Evolutionary conservation across 306 rosid genomes (phyloP).

Genomic region (Begonia peltatifolia): DNA sequence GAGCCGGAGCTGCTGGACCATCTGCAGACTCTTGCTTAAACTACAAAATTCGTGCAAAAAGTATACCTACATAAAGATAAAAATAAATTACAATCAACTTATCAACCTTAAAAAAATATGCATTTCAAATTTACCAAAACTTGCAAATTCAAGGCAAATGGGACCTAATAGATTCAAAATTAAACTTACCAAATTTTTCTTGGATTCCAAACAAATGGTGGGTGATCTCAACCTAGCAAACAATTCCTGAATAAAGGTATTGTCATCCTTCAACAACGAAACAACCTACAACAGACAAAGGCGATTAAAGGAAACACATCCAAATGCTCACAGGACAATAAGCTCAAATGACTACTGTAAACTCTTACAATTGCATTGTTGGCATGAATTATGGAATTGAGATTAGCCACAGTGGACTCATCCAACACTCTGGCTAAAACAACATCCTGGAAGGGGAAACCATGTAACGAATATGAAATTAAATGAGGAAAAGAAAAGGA

Average conservation of each 20-base stretch:
- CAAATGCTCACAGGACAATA: background rate
- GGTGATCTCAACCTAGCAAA: slow-evolving; percentile 66
- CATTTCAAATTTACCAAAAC: too few species aligned
- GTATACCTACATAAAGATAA: slow-evolving; percentile 33
- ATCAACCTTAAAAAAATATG: too few species aligned
- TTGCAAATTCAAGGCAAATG: too few species aligned
- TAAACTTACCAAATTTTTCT: slow-evolving; percentile 62
- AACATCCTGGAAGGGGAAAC: slow-evolving; percentile 48
- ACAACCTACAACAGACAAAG: slow-evolving; percentile 45
- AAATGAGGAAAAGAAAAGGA: too few species aligned
- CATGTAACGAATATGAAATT: slow-evolving; percentile 1
- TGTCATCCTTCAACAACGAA: slow-evolving; percentile 81
- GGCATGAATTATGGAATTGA: slow-evolving; percentile 74
- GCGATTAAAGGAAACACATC: background rate
- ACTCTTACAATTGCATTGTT: slow-evolving; percentile 75
- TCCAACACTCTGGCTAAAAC: slow-evolving; percentile 79
- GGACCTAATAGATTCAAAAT: too few species aligned
- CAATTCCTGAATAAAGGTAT: slow-evolving; percentile 82
- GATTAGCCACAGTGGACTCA: slow-evolving; percentile 69
- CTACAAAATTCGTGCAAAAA: slow-evolving; percentile 88
- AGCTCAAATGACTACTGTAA: slow-evolving; percentile 1
- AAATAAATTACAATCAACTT: too few species aligned
- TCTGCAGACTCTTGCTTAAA: slow-evolving; percentile 86
- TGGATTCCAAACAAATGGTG: slow-evolving; percentile 56
- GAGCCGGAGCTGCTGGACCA: slow-evolving; percentile 88